These are phyloP conservation scores for Komagataella pastoris DNA, from an alignment of 805 yeast genomes.

Conservation along the genomic window DNA sequence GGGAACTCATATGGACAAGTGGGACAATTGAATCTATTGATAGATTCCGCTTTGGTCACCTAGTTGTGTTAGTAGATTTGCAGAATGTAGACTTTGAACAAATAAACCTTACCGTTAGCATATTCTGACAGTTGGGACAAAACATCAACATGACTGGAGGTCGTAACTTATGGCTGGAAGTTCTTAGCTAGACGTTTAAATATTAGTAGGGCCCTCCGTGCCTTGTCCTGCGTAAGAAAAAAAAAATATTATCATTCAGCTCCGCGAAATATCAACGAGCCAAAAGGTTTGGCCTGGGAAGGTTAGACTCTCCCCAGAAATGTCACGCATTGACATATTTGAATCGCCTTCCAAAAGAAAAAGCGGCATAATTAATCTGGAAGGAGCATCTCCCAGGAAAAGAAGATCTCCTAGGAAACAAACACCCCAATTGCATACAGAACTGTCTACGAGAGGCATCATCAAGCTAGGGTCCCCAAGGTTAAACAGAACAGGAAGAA, in stretches of 20 bases:
- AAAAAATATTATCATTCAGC: not conserved
- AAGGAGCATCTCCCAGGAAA: not conserved
- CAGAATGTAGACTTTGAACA: not conserved
- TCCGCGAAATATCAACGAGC: not conserved
- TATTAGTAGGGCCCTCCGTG: not conserved
- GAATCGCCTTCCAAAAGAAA: conserved; percentile 1
- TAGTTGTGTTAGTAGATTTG: not conserved
- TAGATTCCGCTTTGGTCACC: conserved; percentile 27
- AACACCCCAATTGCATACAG: not conserved
- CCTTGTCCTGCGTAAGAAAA: not conserved
- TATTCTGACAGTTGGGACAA: conserved; percentile 89
- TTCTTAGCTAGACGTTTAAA: not conserved
- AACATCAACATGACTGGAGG: conserved; percentile 61
- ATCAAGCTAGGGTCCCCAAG: not conserved
- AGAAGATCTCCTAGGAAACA: not conserved
- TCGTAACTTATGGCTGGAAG: not conserved
- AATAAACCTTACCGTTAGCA: conserved; percentile 47
- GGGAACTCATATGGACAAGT: conserved; percentile 95
- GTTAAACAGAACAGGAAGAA: conserved; percentile 1
- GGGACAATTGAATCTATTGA: conserved; percentile 70
- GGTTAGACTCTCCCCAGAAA: not conserved
- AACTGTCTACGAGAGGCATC: not conserved
- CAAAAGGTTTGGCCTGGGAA: not conserved
- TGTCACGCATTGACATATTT: conserved; percentile 1
- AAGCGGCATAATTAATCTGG: not conserved